phyloP scores from a whole-genome alignment of 345 rosid genomes.

The Camelina neglecta region DNA sequence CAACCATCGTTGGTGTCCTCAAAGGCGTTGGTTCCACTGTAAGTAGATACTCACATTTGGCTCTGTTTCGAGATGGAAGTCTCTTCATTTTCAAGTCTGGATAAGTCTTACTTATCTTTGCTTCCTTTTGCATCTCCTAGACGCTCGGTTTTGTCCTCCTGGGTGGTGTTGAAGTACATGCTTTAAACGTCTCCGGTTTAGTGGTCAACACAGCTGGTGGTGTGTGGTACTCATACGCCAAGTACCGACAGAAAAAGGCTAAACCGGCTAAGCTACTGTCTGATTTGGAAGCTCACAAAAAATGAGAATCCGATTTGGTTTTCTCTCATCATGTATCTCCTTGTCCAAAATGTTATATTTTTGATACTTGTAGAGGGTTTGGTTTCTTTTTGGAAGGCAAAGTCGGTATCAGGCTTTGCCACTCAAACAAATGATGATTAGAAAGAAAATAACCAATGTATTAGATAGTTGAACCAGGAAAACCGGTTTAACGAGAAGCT shows the following conservation, averaged over 20 bases:
- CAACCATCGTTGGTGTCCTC: slow-evolving; percentile 96
- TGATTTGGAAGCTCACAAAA: slow-evolving; percentile 73
- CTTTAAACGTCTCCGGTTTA: slow-evolving; percentile 81
- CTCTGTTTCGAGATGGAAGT: slow-evolving; percentile 16
- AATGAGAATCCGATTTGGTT: slow-evolving; percentile 40
- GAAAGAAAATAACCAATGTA: slow-evolving; percentile 1
- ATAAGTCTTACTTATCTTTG: slow-evolving; percentile 15
- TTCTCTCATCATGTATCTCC: slow-evolving; percentile 3
- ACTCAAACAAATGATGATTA: neutral
- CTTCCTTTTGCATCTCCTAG: slow-evolving; percentile 45
- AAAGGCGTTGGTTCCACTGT: slow-evolving; percentile 98
- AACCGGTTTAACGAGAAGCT: neutral
- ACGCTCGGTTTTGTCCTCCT: slow-evolving; percentile 88
- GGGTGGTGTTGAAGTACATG: slow-evolving; percentile 94
- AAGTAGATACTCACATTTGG: slow-evolving; percentile 42
- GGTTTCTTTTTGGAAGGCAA: neutral
- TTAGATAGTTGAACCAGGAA: slow-evolving; percentile 12
- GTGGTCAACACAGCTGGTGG: slow-evolving; percentile 93
- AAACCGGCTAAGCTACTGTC: slow-evolving; percentile 57
- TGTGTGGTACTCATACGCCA: slow-evolving; percentile 88
- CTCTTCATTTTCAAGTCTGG: neutral
- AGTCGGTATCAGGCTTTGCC: neutral
- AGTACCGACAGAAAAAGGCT: slow-evolving; percentile 76
- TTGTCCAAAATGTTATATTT: neutral
- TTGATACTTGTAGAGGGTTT: neutral